Evolutionary conservation across 306 rosid species (phyloP), one percentile per base, ranked within the genome.

Genomic region (Clitoria ternatea): DNA sequence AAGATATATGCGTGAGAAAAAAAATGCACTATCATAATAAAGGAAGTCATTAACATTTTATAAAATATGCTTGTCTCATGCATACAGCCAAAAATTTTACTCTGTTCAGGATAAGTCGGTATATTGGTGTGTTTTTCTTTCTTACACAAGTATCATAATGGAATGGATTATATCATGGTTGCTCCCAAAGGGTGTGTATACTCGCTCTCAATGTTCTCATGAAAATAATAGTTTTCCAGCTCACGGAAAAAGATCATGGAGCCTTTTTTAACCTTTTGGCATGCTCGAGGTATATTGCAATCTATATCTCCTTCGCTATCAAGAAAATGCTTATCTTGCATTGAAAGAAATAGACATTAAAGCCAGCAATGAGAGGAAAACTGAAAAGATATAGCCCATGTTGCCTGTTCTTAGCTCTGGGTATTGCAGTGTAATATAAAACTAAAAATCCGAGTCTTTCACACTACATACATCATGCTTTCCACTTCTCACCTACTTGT

Each of bases 301-400:
- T 76, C 63, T 5, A 29, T 36, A 18, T 37, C 70, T 49, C 44
- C 61, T 32, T 61, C 70, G 6, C 13, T 2, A 66, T 8, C 50
- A 49, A 69, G 52, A 64, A 68, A 69, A 76, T 69, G 9, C 80
- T 50, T 48, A 36, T 49, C 76, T 69, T 76, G 70, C 70, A 11
- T 35, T 17, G 35, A 19, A 24, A 59, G 75, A 35, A 56, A 56
- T 22, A 15, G 10, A 54, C n/a, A 5, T 11, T 66, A 11, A 27
- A 3, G 9, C n/a, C n/a, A n/a, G n/a, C n/a, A 18, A 40, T 30
- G 32, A 6, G 7, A 3, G 17, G 30, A 18, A 24, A 12, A 7
- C n/a, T n/a, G n/a, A 2, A 26, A n/a, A 22, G 20, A 37, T 26
- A 43, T 1, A 8, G 1, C 4, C n/a, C 13, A 26, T 2, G 1